Evolutionary conservation across 2,329 filamentous ascomycete species (phyloP), one percentile per base, ranked within the genome.

Genomic region (Emericellopsis cladophorae): DNA sequence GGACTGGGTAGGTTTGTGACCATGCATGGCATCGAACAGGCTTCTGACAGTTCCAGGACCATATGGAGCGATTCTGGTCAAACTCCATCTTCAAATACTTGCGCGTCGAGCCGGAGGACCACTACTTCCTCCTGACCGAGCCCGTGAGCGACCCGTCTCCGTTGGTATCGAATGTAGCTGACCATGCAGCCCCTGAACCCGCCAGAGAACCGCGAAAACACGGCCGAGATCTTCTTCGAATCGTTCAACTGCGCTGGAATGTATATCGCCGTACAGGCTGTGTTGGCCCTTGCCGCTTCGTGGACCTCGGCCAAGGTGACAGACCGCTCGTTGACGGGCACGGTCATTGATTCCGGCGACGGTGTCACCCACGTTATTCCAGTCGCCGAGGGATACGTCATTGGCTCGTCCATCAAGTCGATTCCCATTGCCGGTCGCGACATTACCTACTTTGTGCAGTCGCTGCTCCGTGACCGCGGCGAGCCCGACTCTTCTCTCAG

Each of bases 21-120:
- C 36, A 18, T 21, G 26, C 36, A 7, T 11, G 10, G 11, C 24
- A 10, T 14, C 10, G 7, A 24, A 21, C 31, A 12, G 32, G 26
- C 12, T 12, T 3, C 33, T 41, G 64, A 54, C 45, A 36, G 46
- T 41, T 45, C 6, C 51, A 92, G 85, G 92, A 98, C 65, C 86
- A 95, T 56, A 98, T 98, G 92, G 92, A 98, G 65, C 82, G 92
- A 48, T 98, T 96, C 69, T 98, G 92, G 92, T 96, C 93, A 51
- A 96, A 96, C 69, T 98, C 92, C 48, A 98, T 98, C 67, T 98
- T 98, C 78, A 98, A 98, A 64, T 98, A 98, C 59, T 76, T 98
- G 40, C 80, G 92, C 54, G 92, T 98, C 51, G 92, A 98, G 66
- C 92, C 92, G 24, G 92, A 98, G 67, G 92, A 98, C 60, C 92